phyloP scores from a whole-genome alignment of 2,329 filamentous ascomycete genomes.

The Colletotrichum salicis region DNA sequence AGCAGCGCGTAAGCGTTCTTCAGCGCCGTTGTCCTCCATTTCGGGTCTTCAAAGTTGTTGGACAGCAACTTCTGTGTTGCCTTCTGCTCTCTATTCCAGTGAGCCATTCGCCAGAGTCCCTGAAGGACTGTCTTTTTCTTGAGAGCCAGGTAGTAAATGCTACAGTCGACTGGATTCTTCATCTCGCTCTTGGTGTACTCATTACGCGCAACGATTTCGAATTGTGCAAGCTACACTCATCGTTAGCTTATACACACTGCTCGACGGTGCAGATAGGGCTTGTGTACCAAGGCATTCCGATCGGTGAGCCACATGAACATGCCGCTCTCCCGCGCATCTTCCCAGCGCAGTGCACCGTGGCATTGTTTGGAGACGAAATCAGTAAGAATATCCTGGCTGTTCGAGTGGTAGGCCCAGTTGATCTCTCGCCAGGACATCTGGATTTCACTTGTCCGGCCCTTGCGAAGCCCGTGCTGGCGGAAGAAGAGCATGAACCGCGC shows the following conservation, averaged over 20 bases:
- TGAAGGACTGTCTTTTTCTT: slow-evolving; percentile 90
- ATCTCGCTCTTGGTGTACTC: slow-evolving; percentile 90
- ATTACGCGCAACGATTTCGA: slow-evolving; percentile 90
- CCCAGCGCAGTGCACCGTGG: slow-evolving; percentile 84
- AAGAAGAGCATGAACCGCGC: slow-evolving; percentile 90
- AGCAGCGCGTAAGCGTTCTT: slow-evolving; percentile 98
- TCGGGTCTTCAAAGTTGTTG: slow-evolving; percentile 89
- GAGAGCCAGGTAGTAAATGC: slow-evolving; percentile 89
- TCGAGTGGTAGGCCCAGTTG: slow-evolving; percentile 85
- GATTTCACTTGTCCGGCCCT: slow-evolving; percentile 71
- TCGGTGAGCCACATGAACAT: slow-evolving; percentile 96
- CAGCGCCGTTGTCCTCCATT: slow-evolving; percentile 88
- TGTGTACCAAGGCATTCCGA: slow-evolving; percentile 76
- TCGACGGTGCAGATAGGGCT: slow-evolving; percentile 15
- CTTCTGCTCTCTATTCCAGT: slow-evolving; percentile 85
- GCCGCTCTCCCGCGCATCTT: slow-evolving; percentile 84
- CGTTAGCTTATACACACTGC: background rate
- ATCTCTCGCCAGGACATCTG: slow-evolving; percentile 83
- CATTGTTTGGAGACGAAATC: slow-evolving; percentile 86
- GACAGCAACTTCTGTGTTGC: slow-evolving; percentile 82
- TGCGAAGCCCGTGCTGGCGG: slow-evolving; percentile 79
- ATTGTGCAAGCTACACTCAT: slow-evolving; percentile 71
- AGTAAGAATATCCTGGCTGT: slow-evolving; percentile 87
- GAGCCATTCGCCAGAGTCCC: slow-evolving; percentile 94
- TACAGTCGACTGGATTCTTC: slow-evolving; percentile 91